A percentile compares a stretch with the other conserved stretches of the same genome.
phyloP scores from a whole-genome alignment of 1,284 basidiomycete genomes.

The Trametes polyzona region DNA sequence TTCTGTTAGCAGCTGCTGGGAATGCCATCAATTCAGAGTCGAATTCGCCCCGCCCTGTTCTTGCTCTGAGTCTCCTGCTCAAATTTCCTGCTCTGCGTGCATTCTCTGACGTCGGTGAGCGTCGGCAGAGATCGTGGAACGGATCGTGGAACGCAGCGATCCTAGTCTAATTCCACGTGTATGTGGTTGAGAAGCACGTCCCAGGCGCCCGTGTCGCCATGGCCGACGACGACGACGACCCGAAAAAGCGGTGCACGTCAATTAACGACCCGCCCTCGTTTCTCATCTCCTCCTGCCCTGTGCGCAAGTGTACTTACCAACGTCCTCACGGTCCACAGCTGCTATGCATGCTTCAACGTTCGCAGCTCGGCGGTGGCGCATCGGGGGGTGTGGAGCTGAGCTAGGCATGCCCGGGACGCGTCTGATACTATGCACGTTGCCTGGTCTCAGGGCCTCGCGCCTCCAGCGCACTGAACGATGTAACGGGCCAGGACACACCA shows the following conservation, averaged over 20 bases:
- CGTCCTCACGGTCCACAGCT: too few species aligned
- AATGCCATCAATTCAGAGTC: too few species aligned
- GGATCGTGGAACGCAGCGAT: not conserved
- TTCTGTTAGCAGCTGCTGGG: too few species aligned
- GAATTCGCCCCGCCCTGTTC: too few species aligned
- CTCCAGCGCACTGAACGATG: not conserved
- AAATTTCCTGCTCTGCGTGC: too few species aligned
- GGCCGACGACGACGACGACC: not conserved
- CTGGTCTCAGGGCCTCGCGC: not conserved
- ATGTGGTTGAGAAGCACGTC: not conserved
- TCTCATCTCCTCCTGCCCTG: not conserved
- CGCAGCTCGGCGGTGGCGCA: too few species aligned
- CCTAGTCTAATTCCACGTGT: constrained; percentile 1
- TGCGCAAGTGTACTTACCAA: too few species aligned
- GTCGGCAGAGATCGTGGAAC: not conserved
- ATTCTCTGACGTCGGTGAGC: too few species aligned
- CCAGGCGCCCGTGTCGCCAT: not conserved
- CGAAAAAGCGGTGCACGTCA: constrained; percentile 3
- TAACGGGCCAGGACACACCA: not conserved
- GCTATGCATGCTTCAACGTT: too few species aligned
- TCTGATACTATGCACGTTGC: not conserved
- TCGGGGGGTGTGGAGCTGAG: too few species aligned
- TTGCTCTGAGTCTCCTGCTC: too few species aligned
- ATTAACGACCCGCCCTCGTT: not conserved
- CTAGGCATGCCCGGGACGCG: too few species aligned